Evolutionary conservation across 225 moss, liverwort and hornwort species (phyloP), one percentile per base, ranked within the genome.

Genomic region (Straminergon stramineum): DNA sequence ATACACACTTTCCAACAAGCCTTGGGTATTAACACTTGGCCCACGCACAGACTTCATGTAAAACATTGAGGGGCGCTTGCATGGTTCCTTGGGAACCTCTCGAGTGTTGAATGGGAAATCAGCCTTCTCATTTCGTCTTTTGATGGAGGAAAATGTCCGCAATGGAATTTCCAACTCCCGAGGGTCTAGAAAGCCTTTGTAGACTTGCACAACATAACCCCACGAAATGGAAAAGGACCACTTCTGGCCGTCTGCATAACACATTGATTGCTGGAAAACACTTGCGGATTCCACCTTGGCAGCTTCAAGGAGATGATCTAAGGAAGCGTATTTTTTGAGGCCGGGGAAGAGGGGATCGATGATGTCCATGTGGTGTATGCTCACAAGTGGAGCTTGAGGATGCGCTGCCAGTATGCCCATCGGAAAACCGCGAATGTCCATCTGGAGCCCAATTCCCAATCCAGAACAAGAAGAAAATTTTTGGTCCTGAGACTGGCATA

Each of bases 141-240:
- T 88, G n/a, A 90, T 0, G 6, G 75, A 83, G 6, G 82, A 76
- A 37, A 94, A 94, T 1, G 94, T 94, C 28, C 89, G 84, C 74
- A 91, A 16, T 5, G 93, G 94, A 35, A 61, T 89, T 67, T 93
- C 93, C 20, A 94, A 81, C 18, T 88, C 92, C 6, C 86, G 90
- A 0, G 94, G 93, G 4, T 86, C 34, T 7, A 90, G 32, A 31
- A 91, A 94, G 0, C 87, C 89, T 8, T 75, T n/a, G 84, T 94
- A 91, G 9, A 90, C 87, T 67, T 94, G 92, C 18, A 94, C 86
- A 3, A 89, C 89, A 2, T 91, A 94, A 2, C 94, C 94, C 94
- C 94, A 94, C 1, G 94, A 94, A 24, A 94, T 70, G 12, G 94
- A 94, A 5, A 94, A 52, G 7, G 94, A 94, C 93, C 92, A 94